Percentiles rank a stretch among this genome's conserved stretches.
These are phyloP conservation scores for Nitzschia palea DNA, from an alignment of 108 stramenopile species.

Conservation along the genomic window DNA sequence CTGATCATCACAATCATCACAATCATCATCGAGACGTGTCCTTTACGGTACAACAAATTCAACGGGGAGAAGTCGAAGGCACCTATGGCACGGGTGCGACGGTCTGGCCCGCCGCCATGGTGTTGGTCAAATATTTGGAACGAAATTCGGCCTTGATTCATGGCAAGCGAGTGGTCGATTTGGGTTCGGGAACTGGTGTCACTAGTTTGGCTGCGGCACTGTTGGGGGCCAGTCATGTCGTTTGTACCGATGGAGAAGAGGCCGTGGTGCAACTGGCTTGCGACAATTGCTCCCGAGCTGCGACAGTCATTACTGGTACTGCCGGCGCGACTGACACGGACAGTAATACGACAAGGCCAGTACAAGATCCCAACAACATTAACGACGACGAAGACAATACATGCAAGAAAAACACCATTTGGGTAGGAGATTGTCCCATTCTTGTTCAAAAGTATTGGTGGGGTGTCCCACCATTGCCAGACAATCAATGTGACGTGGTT, in stretches of 20 bases:
- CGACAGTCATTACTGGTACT: not conserved
- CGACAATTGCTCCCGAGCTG: slow-evolving; percentile 54
- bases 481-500: slow-evolving; percentile 53
- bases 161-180: slow-evolving; percentile 60
- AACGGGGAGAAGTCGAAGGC: slow-evolving; percentile 82
- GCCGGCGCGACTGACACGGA: not conserved
- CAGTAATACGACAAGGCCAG: not conserved
- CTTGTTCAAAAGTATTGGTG: slow-evolving; percentile 63
- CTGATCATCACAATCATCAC: slow-evolving; percentile 8
- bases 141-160: slow-evolving; percentile 27
- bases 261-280: slow-evolving; percentile 65
- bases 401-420: not conserved
- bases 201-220: slow-evolving; percentile 76
- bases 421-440: slow-evolving; percentile 28
- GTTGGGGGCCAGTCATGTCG: slow-evolving; percentile 65
- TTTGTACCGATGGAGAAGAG: slow-evolving; percentile 81
- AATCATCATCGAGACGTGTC: not conserved
- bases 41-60: slow-evolving; percentile 66
- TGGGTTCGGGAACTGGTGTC: slow-evolving; percentile 83
- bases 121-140: slow-evolving; percentile 83
- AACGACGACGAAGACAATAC: not conserved
- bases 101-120: slow-evolving; percentile 90
- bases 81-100: slow-evolving; percentile 90
- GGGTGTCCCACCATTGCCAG: slow-evolving; percentile 42
- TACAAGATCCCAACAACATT: slow-evolving; percentile 1